Percentiles rank a stretch among this genome's conserved stretches.
Conservation (phyloP, 306 rosid species). For the Casuarina equisetifolia region DNA sequence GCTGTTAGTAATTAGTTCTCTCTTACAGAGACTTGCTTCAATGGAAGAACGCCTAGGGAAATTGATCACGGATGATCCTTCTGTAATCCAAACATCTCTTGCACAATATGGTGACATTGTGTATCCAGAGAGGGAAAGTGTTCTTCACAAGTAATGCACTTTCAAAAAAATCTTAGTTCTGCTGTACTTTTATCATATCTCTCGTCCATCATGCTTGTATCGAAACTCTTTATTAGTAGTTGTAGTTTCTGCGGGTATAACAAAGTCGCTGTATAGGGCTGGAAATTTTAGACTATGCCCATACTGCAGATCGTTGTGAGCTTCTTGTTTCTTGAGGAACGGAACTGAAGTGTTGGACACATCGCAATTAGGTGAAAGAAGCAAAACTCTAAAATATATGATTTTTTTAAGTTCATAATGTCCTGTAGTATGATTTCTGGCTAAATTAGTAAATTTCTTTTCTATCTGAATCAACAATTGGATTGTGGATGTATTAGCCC, state of each 20-base stretch:
- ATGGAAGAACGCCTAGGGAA: slow-evolving; percentile 90
- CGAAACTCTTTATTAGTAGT: background rate
- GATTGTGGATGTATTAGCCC: background rate
- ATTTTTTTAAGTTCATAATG: background rate
- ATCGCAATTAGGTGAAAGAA: background rate
- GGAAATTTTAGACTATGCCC: background rate
- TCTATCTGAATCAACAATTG: background rate
- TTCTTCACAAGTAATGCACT: slow-evolving; percentile 71
- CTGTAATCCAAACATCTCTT: slow-evolving; percentile 77
- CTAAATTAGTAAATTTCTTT: background rate
- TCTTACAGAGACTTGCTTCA: slow-evolving; percentile 63
- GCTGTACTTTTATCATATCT: background rate
- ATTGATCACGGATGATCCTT: slow-evolving; percentile 71
- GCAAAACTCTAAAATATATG: background rate
- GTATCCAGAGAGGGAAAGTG: slow-evolving; percentile 66
- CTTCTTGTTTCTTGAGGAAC: background rate
- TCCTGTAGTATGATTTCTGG: background rate
- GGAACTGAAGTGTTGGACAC: background rate
- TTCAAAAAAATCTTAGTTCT: slow-evolving; percentile 26
- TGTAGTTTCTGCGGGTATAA: background rate
- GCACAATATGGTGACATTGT: slow-evolving; percentile 89
- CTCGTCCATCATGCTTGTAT: slow-evolving; percentile 1
- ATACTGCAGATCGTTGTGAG: slow-evolving; percentile 1
- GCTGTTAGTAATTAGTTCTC: slow-evolving; percentile 32
- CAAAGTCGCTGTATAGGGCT: background rate